Conservation (phyloP, 1,284 basidiomycete species). For the Moniliophthora roreri region DNA sequence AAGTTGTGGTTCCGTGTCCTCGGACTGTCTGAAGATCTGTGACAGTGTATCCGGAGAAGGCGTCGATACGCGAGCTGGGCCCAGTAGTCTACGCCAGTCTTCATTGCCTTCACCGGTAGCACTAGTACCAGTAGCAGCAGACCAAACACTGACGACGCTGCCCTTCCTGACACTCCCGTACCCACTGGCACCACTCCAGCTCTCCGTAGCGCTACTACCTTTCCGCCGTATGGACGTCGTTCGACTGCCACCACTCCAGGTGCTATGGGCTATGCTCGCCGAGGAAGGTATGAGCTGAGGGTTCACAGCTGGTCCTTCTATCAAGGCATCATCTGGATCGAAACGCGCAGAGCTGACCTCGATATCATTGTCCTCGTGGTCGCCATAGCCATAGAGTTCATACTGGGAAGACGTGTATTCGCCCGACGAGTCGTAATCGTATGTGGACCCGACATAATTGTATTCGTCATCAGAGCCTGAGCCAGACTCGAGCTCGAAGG, state of each 20-base stretch:
- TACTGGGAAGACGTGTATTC: neutral
- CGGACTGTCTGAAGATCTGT: too few relatives aligned
- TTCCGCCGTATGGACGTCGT: neutral
- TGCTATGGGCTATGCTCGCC: too few relatives aligned
- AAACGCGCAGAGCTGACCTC: neutral
- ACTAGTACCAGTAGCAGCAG: neutral
- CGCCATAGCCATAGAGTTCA: neutral
- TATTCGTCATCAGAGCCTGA: neutral
- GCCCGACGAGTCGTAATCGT: neutral
- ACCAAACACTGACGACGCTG: slow-evolving; percentile 3
- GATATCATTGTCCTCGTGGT: neutral
- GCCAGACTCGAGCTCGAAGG: neutral
- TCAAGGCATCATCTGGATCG: neutral
- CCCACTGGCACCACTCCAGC: slow-evolving; percentile 3
- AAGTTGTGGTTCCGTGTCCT: too few relatives aligned
- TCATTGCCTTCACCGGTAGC: neutral
- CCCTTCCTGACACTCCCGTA: slow-evolving; percentile 2
- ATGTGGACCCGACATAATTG: neutral
- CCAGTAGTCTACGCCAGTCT: slow-evolving; percentile 1
- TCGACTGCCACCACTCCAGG: neutral
- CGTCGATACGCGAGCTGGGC: neutral
- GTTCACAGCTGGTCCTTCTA: slow-evolving; percentile 2
- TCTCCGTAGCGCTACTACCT: slow-evolving; percentile 1
- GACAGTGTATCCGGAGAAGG: too few relatives aligned
- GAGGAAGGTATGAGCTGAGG: neutral